These are phyloP conservation scores for Carex scoparia DNA, from an alignment of 176 grass and related monocot species.

Conservation along the genomic window DNA sequence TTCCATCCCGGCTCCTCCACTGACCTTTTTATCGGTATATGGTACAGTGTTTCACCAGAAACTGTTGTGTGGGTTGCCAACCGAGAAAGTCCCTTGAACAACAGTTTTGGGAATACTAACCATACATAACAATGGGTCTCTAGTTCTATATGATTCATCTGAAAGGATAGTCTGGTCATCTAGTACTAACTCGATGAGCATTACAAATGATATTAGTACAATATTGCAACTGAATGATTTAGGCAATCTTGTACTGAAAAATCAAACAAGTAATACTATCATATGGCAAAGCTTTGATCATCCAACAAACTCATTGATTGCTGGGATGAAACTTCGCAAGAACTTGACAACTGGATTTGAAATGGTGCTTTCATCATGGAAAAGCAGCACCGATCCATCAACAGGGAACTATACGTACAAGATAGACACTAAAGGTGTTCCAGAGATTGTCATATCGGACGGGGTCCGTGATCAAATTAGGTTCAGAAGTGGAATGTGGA, in stretches of 20 bases:
- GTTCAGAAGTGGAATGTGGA: slow-evolving; percentile 22
- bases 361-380: slow-evolving; percentile 39
- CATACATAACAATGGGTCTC: slow-evolving; percentile 1
- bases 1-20: not conserved
- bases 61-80: slow-evolving; percentile 48
- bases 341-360: slow-evolving; percentile 34
- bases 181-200: not conserved
- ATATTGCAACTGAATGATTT: slow-evolving; percentile 23
- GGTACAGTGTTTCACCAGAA: slow-evolving; percentile 19
- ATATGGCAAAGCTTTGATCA: slow-evolving; percentile 32
- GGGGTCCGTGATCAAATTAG: not conserved
- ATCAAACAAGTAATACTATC: not conserved
- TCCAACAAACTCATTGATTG: slow-evolving; percentile 25
- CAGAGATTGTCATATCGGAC: slow-evolving; percentile 15
- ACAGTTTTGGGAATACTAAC: slow-evolving; percentile 8
- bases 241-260: slow-evolving; percentile 27
- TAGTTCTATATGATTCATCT: slow-evolving; percentile 7
- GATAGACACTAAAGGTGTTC: slow-evolving; percentile 5
- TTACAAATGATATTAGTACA: not conserved
- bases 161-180: not conserved
- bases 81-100: slow-evolving; percentile 19
- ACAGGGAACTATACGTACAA: slow-evolving; percentile 1
- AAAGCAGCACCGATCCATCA: slow-evolving; percentile 29
- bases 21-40: slow-evolving; percentile 29
- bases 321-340: slow-evolving; percentile 25